Evolutionary conservation across 306 rosid species (phyloP).

Genomic region (Astragalus glycyphyllos): DNA sequence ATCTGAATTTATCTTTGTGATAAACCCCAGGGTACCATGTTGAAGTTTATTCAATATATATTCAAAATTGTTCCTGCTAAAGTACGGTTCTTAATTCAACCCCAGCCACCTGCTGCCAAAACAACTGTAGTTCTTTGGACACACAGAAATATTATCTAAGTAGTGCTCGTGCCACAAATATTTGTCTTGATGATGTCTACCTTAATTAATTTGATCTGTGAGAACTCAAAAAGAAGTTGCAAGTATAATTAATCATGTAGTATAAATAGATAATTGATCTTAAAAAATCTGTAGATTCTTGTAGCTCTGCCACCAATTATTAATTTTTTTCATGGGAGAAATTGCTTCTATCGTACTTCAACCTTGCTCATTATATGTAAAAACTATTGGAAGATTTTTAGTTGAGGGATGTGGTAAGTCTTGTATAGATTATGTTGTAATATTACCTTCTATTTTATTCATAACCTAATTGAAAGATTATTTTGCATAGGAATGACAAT

Average conservation of each 20-base stretch:
- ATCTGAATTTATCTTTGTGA: constrained; percentile 24
- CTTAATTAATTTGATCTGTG: constrained; percentile 5
- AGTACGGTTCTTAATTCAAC: background rate
- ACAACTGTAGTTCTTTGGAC: background rate
- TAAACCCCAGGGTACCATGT: background rate
- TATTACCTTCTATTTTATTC: background rate
- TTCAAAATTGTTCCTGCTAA: constrained; percentile 22
- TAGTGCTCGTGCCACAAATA: background rate
- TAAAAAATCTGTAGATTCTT: background rate
- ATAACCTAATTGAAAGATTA: constrained; percentile 5
- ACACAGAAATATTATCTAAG: background rate
- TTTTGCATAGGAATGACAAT: background rate
- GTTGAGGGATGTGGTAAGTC: background rate
- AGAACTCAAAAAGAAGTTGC: background rate
- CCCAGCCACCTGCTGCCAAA: background rate
- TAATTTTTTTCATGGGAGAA: background rate
- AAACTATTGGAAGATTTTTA: constrained; percentile 18
- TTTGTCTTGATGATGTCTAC: background rate
- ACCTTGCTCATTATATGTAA: constrained; percentile 60
- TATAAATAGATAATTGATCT: background rate
- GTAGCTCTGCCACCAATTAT: background rate
- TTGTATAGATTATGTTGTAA: constrained; percentile 5
- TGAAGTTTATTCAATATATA: constrained; percentile 1
- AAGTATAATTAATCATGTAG: background rate
- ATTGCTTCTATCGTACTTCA: constrained; percentile 58